Evolutionary conservation across 371 early-diverging fungal species (phyloP).

Genomic region (Mucor circinelloides): DNA sequence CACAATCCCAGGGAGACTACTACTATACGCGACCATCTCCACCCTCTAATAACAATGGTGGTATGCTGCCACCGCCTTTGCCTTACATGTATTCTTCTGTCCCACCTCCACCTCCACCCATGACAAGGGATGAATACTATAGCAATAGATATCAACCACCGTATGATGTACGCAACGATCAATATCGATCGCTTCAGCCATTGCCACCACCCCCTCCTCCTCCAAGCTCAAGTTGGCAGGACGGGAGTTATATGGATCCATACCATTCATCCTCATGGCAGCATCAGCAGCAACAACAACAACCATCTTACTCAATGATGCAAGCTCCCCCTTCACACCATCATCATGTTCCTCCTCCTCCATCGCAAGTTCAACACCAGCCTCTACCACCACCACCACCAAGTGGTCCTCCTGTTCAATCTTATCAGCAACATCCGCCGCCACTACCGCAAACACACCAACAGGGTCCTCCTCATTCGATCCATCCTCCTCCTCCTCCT

Average conservation of each 20-base stretch:
- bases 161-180: not conserved
- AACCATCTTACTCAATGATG: slow-evolving; percentile 4
- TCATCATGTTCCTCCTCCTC: not conserved
- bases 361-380: not conserved
- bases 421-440: slow-evolving; percentile 4
- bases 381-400: not conserved
- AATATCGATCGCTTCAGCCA: not conserved
- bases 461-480: not conserved
- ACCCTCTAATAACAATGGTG: not conserved
- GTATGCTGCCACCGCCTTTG: slow-evolving; percentile 20
- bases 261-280: slow-evolving; percentile 52
- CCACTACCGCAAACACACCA: slow-evolving; percentile 5
- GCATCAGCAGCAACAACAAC: slow-evolving; percentile 32
- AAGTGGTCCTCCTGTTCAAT: not conserved
- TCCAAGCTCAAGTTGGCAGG: not conserved
- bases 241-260: slow-evolving; percentile 11
- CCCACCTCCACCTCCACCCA: slow-evolving; percentile 9
- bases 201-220: not conserved
- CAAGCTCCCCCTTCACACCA: not conserved
- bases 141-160: slow-evolving; percentile 4
- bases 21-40: slow-evolving; percentile 21
- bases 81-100: slow-evolving; percentile 16
- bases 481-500: not conserved
- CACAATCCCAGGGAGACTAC: slow-evolving; percentile 8
- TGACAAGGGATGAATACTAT: slow-evolving; percentile 10